Conservation (phyloP, 805 yeast genomes). For the Metschnikowia koreensis region DNA sequence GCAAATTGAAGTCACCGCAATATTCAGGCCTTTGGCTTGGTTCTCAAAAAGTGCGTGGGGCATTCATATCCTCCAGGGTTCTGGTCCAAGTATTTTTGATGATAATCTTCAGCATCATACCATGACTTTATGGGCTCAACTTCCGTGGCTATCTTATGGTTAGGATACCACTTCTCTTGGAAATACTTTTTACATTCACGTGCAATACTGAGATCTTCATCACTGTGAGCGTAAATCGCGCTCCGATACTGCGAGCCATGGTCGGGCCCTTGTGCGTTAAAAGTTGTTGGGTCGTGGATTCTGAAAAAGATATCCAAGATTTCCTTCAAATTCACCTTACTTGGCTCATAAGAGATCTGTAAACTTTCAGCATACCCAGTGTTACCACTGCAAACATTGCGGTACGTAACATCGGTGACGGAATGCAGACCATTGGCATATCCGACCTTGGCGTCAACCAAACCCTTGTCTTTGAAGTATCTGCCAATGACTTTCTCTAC, state of each 20-base stretch:
- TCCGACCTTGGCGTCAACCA: slow-evolving; percentile 81
- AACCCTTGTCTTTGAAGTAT: slow-evolving; percentile 60
- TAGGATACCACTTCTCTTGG: slow-evolving; percentile 76
- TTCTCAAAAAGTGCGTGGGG: slow-evolving; percentile 81
- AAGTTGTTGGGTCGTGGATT: slow-evolving; percentile 92
- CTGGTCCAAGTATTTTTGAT: slow-evolving; percentile 74
- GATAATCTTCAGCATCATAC: slow-evolving; percentile 96
- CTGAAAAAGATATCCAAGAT: slow-evolving; percentile 81
- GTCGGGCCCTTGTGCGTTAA: slow-evolving; percentile 84
- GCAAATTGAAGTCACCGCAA: not conserved
- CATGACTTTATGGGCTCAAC: slow-evolving; percentile 67
- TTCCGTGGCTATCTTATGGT: slow-evolving; percentile 62
- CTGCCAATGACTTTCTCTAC: slow-evolving; percentile 80
- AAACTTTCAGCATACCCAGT: slow-evolving; percentile 80
- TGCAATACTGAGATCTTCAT: slow-evolving; percentile 48
- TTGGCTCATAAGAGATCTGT: slow-evolving; percentile 80
- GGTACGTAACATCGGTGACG: slow-evolving; percentile 44
- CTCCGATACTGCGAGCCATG: slow-evolving; percentile 87
- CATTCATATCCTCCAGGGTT: slow-evolving; percentile 90
- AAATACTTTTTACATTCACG: slow-evolving; percentile 46
- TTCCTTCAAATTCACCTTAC: slow-evolving; percentile 53
- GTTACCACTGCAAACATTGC: slow-evolving; percentile 70
- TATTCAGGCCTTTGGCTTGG: slow-evolving; percentile 45
- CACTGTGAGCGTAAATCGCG: slow-evolving; percentile 67
- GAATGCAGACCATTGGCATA: slow-evolving; percentile 81